Conservation (phyloP, 1,284 basidiomycete species). For the Cutaneotrichosporon cavernicola region DNA sequence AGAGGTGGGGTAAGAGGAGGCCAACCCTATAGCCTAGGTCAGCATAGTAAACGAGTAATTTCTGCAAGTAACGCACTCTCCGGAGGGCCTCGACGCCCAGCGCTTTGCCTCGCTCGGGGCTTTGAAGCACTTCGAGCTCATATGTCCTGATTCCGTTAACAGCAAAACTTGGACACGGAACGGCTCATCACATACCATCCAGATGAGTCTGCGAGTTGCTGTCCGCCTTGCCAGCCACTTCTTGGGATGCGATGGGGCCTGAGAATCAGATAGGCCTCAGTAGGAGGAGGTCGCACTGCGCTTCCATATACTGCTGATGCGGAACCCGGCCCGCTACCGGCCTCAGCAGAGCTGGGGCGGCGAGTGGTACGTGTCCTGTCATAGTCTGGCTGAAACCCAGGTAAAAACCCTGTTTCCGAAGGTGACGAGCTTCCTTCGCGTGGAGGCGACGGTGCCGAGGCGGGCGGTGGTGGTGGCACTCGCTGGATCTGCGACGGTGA, state of each 20-base stretch:
- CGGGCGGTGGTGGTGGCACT: slow-evolving; percentile 20
- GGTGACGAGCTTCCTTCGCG: slow-evolving; percentile 10
- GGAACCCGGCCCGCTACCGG: slow-evolving; percentile 6
- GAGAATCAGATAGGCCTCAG: slow-evolving; percentile 24
- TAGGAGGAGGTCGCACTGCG: slow-evolving; percentile 21
- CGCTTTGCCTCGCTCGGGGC: slow-evolving; percentile 24
- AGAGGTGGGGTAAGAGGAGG: slow-evolving; percentile 24
- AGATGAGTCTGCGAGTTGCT: slow-evolving; percentile 13
- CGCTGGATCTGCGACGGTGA: slow-evolving; percentile 21
- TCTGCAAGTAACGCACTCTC: slow-evolving; percentile 14
- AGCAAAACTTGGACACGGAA: background rate
- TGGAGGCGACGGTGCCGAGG: slow-evolving; percentile 16
- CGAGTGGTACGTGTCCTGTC: slow-evolving; percentile 14
- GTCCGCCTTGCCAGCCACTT: slow-evolving; percentile 17
- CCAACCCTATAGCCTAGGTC: slow-evolving; percentile 18
- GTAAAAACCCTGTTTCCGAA: slow-evolving; percentile 12
- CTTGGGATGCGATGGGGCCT: slow-evolving; percentile 25
- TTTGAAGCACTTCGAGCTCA: slow-evolving; percentile 20
- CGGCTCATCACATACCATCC: slow-evolving; percentile 15
- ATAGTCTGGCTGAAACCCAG: slow-evolving; percentile 27
- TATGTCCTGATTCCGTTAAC: slow-evolving; percentile 16
- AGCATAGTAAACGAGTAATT: background rate
- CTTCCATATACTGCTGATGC: slow-evolving; percentile 15
- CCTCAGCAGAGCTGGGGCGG: slow-evolving; percentile 14
- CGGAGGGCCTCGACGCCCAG: slow-evolving; percentile 24